Evolutionary conservation across 768 basidiomycete genomes (phyloP).

Genomic region (Coprinopsis cinerea): DNA sequence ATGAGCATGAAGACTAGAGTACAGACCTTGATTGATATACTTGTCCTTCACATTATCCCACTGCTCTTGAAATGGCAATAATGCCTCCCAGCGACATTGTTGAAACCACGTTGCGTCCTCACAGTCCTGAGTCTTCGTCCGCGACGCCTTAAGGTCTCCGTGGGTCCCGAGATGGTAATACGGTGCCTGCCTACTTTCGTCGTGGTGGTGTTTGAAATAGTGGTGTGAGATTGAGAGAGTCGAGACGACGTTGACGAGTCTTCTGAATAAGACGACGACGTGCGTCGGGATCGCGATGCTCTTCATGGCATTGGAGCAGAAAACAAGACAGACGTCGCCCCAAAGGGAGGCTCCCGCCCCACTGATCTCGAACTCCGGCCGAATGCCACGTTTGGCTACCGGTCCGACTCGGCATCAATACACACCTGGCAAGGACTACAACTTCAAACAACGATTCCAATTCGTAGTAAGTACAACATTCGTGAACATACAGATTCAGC

Average conservation of each 20-base stretch:
- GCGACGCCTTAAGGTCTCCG: neutral
- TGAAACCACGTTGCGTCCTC: neutral
- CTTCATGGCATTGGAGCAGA: slow-evolving; percentile 26
- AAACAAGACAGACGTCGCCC: neutral
- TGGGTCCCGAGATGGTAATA: neutral
- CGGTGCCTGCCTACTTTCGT: slow-evolving; percentile 11
- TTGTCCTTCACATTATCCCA: neutral
- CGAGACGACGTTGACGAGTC: slow-evolving; percentile 64
- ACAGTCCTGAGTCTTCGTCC: neutral
- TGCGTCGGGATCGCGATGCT: slow-evolving; percentile 50
- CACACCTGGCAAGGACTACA: no score
- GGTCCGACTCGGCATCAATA: no score
- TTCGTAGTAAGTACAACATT: no score
- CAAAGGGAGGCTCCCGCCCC: no score
- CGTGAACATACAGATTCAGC: no score
- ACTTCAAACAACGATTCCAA: no score
- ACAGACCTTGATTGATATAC: neutral
- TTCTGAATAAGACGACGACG: slow-evolving; percentile 54
- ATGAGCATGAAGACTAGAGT: neutral
- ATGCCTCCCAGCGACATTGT: neutral
- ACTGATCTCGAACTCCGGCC: no score
- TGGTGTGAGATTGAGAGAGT: slow-evolving; percentile 66
- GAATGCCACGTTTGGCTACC: no score
- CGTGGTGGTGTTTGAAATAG: slow-evolving; percentile 35
- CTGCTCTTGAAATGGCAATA: neutral